phyloP scores from a whole-genome alignment of 148 eudicot species.

The Pharnaceum exiguum region DNA sequence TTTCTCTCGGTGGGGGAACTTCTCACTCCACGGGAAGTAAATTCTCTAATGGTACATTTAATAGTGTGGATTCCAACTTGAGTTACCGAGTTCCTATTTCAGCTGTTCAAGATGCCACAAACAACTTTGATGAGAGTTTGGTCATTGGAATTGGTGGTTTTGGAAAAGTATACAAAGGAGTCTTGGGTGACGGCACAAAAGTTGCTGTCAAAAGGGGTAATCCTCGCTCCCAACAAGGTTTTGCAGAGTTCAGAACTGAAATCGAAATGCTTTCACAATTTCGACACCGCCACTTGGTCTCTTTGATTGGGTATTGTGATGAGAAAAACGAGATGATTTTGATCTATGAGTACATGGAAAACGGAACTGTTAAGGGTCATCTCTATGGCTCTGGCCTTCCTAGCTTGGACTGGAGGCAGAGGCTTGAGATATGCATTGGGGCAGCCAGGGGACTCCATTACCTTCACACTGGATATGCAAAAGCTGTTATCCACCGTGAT shows the following conservation, averaged over 20 bases:
- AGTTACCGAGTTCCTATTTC: constrained; percentile 69
- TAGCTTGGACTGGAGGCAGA: constrained; percentile 75
- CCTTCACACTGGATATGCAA: constrained; percentile 87
- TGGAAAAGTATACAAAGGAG: constrained; percentile 87
- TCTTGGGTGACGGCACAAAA: constrained; percentile 61
- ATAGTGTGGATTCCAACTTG: constrained; percentile 44
- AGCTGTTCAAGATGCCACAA: constrained; percentile 67
- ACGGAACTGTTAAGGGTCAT: constrained; percentile 80
- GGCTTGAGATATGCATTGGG: constrained; percentile 92
- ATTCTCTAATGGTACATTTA: constrained; percentile 47
- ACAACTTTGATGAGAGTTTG: constrained; percentile 71
- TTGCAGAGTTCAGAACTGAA: constrained; percentile 85
- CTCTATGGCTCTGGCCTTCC: constrained; percentile 73
- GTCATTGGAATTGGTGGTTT: constrained; percentile 91
- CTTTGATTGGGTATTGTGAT: constrained; percentile 86
- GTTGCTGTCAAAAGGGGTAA: constrained; percentile 91
- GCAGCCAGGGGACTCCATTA: constrained; percentile 93
- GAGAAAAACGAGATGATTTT: constrained; percentile 89
- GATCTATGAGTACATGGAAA: constrained; percentile 95
- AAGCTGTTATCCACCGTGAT: constrained; percentile 88
- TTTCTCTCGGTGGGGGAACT: constrained; percentile 48
- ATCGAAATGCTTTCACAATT: constrained; percentile 87
- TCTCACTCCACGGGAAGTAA: constrained; percentile 69
- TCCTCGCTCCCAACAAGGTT: constrained; percentile 88
- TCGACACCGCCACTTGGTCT: constrained; percentile 88